Evolutionary conservation across 129 eudicot genomes (phyloP), one percentile per base, ranked within the genome.

Genomic region (Tagetes erecta): DNA sequence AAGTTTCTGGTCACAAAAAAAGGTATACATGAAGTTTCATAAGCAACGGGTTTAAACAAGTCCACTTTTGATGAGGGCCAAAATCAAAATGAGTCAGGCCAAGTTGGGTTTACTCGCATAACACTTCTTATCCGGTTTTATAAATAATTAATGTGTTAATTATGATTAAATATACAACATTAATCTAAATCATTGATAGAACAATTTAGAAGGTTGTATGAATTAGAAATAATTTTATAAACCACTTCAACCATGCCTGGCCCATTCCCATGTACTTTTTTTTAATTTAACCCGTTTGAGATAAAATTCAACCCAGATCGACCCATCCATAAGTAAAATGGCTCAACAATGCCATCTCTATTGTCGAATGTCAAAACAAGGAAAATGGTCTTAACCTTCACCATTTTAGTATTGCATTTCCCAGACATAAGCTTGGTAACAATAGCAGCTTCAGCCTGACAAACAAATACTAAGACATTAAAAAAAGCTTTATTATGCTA

Each of bases 381-480:
- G 20, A 46, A 6, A 52, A 64, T 64, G 64, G 78, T 74, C 83
- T 70, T 62, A 69, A 94, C 98, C 97, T 88, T 84, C 74, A 83
- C 79, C 80, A 83, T 59, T 57, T 72, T 75, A 49, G 75, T 67
- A 77, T 72, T 78, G 83, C 82, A 88, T 79, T 72, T 88, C 57
- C 89, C 89, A 20, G 92, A 90, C 77, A 94, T 80, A 67, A 94
- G 53, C 72, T 80, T 88, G 41, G 77, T 76, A 63, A 86, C 88
- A 83, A 94, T 83, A 73, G 89, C 92, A 80, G 88, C 87, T 85
- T 94, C 98, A 80, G 70, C 91, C 98, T 94, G 92, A 75, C 65
- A 80, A 70, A 34, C 31, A 73, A 73, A 75, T 50, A 42, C 39
- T 55, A 68, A 67, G 36, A 41, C 46, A 73, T 67, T 37, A 63